Evolutionary conservation across 1,139 yeast species (phyloP).

Genomic region (Candida mesenterica): DNA sequence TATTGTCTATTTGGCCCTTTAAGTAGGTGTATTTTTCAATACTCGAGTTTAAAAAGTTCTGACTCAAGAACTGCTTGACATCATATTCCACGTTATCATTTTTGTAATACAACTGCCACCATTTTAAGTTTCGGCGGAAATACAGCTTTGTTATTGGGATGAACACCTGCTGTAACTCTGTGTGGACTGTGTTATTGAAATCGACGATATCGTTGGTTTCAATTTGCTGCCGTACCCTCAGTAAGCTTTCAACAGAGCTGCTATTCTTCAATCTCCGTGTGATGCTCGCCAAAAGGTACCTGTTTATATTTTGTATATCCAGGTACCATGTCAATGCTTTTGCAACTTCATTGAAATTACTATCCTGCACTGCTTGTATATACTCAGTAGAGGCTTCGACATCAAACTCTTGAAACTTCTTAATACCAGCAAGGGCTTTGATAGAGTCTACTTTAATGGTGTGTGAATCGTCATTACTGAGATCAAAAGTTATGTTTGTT

Average conservation of each 20-base stretch:
- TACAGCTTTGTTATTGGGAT: slow-evolving; percentile 31
- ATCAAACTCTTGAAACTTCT: slow-evolving; percentile 29
- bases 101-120: slow-evolving; percentile 47
- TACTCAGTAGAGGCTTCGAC: slow-evolving; percentile 33
- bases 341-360: slow-evolving; percentile 37
- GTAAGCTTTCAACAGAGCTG: slow-evolving; percentile 5
- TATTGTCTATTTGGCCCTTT: slow-evolving; percentile 34
- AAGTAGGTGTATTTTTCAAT: slow-evolving; percentile 39
- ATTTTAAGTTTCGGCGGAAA: slow-evolving; percentile 32
- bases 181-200: slow-evolving; percentile 35
- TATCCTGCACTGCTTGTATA: slow-evolving; percentile 28
- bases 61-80: slow-evolving; percentile 38
- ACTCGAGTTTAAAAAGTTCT: slow-evolving; percentile 38
- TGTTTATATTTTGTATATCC: slow-evolving; percentile 21
- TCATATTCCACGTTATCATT: slow-evolving; percentile 49
- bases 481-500: slow-evolving; percentile 25
- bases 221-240: slow-evolving; percentile 12
- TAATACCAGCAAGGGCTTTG: slow-evolving; percentile 31
- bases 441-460: slow-evolving; percentile 36
- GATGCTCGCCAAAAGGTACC: slow-evolving; percentile 28
- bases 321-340: slow-evolving; percentile 34
- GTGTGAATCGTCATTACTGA: slow-evolving; percentile 15
- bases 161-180: slow-evolving; percentile 37
- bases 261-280: slow-evolving; percentile 8
- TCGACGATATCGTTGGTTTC: slow-evolving; percentile 22